phyloP scores from a whole-genome alignment of 768 basidiomycete species.

The Lactarius pseudohatsudake region DNA sequence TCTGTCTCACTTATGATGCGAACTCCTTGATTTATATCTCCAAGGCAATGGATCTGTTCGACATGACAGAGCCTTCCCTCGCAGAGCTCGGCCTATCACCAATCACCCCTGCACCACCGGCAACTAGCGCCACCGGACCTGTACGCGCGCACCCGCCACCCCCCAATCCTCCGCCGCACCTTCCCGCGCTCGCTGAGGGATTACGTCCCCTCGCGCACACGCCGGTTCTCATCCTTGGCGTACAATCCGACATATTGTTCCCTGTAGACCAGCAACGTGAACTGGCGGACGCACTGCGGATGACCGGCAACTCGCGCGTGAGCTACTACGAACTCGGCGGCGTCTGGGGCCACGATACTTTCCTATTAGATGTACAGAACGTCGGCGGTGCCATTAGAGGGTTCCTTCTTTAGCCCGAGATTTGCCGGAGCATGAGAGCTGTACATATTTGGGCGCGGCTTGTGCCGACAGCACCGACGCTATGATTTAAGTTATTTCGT shows the following conservation, averaged over 20 bases:
- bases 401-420: constrained; percentile 57
- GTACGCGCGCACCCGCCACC: constrained; percentile 75
- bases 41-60: constrained; percentile 99
- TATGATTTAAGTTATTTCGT: not conserved
- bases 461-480: not conserved
- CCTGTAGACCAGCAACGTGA: constrained; percentile 97
- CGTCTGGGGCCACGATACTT: constrained; percentile 99
- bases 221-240: constrained; percentile 86
- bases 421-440: not conserved
- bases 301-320: constrained; percentile 85
- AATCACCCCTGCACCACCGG: constrained; percentile 31
- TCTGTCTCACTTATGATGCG: constrained; percentile 98
- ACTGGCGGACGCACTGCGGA: constrained; percentile 84
- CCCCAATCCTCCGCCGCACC: constrained; percentile 68
- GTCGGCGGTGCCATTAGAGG: constrained; percentile 91
- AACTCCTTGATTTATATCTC: constrained; percentile 98
- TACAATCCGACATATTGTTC: constrained; percentile 96
- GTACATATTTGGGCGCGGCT: not conserved
- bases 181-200: constrained; percentile 75
- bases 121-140: constrained; percentile 29
- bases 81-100: constrained; percentile 58
- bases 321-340: constrained; percentile 97
- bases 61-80: constrained; percentile 82
- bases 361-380: constrained; percentile 87
- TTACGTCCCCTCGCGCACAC: constrained; percentile 71